phyloP scores from a whole-genome alignment of 2,329 filamentous ascomycete species.

The Fusarium avenaceum region DNA sequence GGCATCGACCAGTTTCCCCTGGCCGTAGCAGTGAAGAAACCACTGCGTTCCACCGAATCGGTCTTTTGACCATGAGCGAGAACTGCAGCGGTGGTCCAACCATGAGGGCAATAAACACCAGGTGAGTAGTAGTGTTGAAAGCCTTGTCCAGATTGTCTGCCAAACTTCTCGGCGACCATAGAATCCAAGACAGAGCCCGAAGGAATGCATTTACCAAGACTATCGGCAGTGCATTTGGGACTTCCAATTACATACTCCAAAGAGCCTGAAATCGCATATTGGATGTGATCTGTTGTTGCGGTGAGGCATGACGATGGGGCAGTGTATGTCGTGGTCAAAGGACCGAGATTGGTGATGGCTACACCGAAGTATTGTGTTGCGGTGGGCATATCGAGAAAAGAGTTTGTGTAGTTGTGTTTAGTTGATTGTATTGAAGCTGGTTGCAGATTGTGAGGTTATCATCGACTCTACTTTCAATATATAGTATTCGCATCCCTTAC shows the following conservation, averaged over 20 bases:
- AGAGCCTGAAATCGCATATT: constrained; percentile 1
- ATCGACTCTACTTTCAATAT: neutral
- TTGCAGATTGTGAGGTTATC: neutral
- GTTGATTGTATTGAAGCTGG: neutral
- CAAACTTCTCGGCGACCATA: neutral
- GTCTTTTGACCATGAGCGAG: constrained; percentile 21
- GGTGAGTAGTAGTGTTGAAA: constrained; percentile 45
- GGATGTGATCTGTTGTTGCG: constrained; percentile 14
- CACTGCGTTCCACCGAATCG: neutral
- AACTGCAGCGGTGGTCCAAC: constrained; percentile 45
- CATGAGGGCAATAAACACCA: constrained; percentile 42
- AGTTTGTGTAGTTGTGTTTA: too few species aligned
- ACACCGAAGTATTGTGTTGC: constrained; percentile 41
- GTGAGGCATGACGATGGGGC: constrained; percentile 44
- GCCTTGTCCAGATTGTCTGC: constrained; percentile 10
- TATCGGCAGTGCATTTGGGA: constrained; percentile 16
- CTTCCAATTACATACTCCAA: neutral
- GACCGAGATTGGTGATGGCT: constrained; percentile 49
- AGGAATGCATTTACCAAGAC: constrained; percentile 42
- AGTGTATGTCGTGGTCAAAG: constrained; percentile 51
- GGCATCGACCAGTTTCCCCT: neutral
- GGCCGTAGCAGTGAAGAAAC: constrained; percentile 28
- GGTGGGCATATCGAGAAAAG: constrained; percentile 42
- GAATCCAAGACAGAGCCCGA: constrained; percentile 35
- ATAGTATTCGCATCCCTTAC: neutral